Conservation (phyloP, 108 stramenopile species). For the Pseudonitzschia multiseries region DNA sequence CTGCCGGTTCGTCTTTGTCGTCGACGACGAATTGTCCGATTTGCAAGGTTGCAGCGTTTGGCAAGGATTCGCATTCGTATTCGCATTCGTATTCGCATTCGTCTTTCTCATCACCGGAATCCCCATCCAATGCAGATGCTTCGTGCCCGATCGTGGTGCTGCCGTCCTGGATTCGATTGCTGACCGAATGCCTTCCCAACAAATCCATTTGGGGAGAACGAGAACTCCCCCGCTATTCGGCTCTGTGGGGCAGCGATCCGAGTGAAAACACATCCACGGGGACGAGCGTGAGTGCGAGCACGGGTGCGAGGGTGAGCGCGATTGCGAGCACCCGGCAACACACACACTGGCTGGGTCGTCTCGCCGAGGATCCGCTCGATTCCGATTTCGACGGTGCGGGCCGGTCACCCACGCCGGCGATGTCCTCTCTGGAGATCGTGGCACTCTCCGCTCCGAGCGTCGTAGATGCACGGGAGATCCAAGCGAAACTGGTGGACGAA, state of each 20-base stretch:
- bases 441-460: slow-evolving; percentile 19
- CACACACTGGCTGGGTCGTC: no score
- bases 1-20: no score
- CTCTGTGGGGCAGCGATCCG: slow-evolving; percentile 1
- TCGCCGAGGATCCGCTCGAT: no score
- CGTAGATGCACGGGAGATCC: slow-evolving; percentile 26
- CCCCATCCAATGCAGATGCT: background rate
- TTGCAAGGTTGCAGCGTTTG: background rate
- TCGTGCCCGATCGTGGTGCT: no score
- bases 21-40: background rate
- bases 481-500: slow-evolving; percentile 20
- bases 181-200: slow-evolving; percentile 10
- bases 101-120: background rate
- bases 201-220: slow-evolving; percentile 34
- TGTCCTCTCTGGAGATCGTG: slow-evolving; percentile 18
- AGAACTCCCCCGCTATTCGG: slow-evolving; percentile 20
- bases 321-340: no score
- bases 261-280: no score
- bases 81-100: no score
- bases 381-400: background rate
- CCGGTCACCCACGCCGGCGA: no score
- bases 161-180: slow-evolving; percentile 14
- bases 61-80: background rate
- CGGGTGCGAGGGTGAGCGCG: no score
- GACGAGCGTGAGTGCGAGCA: no score